Conservation (phyloP, 495 filamentous ascomycete species). For the Rhypophila decipiens region DNA sequence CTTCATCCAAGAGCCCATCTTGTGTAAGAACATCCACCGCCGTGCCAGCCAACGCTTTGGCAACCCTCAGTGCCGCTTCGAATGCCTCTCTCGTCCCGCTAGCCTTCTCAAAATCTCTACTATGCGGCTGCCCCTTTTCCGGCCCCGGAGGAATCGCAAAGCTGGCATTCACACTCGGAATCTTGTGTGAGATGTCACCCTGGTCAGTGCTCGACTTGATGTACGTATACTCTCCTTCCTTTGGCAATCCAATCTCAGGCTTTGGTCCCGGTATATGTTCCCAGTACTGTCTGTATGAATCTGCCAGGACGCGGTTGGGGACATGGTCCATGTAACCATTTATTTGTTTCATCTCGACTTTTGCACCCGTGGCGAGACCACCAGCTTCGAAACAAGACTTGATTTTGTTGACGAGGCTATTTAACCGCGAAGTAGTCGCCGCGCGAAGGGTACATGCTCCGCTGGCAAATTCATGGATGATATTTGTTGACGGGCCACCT, state of each 20-base stretch:
- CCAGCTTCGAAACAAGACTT: constrained; percentile 54
- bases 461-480: constrained; percentile 53
- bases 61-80: constrained; percentile 42
- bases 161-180: constrained; percentile 55
- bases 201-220: constrained; percentile 47
- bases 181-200: constrained; percentile 59
- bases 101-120: constrained; percentile 50
- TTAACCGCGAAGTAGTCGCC: constrained; percentile 38
- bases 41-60: constrained; percentile 47
- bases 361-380: constrained; percentile 54
- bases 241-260: too few species aligned
- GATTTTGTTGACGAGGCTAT: constrained; percentile 45
- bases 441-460: constrained; percentile 48
- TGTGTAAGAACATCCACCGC: constrained; percentile 47
- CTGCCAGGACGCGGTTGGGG: constrained; percentile 52
- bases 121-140: constrained; percentile 47
- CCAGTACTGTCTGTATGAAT: too few species aligned
- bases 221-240: background rate
- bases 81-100: constrained; percentile 50
- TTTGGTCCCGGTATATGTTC: too few species aligned
- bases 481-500: constrained; percentile 55
- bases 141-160: constrained; percentile 47
- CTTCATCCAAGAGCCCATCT: constrained; percentile 35
- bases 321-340: constrained; percentile 55
- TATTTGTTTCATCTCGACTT: constrained; percentile 37